Base-by-base conservation (phyloP, 2,329 filamentous ascomycete genomes). In the Pseudocercospora macadamiae region DNA sequence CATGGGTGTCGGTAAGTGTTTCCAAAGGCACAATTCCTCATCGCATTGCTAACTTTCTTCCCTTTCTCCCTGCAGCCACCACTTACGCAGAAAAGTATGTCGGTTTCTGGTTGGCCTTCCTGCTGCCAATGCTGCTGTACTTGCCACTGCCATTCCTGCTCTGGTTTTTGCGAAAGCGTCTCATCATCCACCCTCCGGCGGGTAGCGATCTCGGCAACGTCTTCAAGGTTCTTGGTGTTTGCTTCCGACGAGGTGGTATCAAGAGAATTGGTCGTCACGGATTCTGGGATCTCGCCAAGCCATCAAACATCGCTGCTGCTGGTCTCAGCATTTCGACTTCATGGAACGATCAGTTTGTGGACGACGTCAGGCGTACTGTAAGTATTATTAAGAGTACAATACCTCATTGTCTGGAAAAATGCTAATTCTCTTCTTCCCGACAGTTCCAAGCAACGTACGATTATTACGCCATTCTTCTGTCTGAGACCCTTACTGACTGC, bases 321-420 rank as follows among this genome's bases (percentile, higher is more conserved):
- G 66, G 66, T 18, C 54, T 60, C 18, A 59, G 36, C 48, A 63
- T 66, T 48, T 9, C 51, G 10, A 65, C 64, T 2, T 37, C 77
- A 0, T 91, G 87, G 86, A 82, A 88, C 55, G 86, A 90, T 66
- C 79, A 82, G 64, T 90, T 90, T 64, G 79, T 91, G 42, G 86
- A 89, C 4, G 88, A 91, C 68, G 78, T 91, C 44, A 87, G 87
- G 75, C 85, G 86, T 30, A 82, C 83, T n/a, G n/a, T n/a, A n/a
- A n/a, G n/a, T n/a, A n/a, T n/a, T n/a, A n/a, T n/a, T n/a, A n/a
- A n/a, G n/a, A n/a, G n/a, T n/a, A n/a, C n/a, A n/a, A n/a, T n/a
- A n/a, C n/a, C n/a, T n/a, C n/a, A n/a, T n/a, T n/a, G n/a, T n/a
- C n/a, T n/a, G n/a, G n/a, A n/a, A n/a, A n/a, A n/a, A n/a, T n/a